phyloP scores from a whole-genome alignment of 2,329 filamentous ascomycete species.

The Ophiocordyceps camponoti-leonardi region DNA sequence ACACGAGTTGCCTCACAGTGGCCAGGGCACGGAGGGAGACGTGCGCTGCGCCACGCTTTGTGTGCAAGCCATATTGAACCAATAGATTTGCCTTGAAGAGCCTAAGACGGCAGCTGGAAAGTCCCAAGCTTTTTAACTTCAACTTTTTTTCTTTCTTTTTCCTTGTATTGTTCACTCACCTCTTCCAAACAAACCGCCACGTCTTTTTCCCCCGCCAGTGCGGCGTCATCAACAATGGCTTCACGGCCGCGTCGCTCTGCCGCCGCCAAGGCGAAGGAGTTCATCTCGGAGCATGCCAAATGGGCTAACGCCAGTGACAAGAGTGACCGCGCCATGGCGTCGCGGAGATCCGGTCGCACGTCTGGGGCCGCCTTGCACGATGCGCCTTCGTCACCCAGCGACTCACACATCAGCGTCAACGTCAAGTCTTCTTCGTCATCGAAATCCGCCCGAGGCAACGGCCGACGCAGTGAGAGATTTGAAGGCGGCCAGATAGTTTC shows the following conservation, averaged over 20 bases:
- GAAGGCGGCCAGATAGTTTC: constrained; percentile 28
- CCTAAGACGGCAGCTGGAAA: neutral
- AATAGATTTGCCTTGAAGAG: neutral
- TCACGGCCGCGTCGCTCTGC: constrained; percentile 29
- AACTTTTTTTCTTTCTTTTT: neutral
- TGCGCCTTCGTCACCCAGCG: constrained; percentile 28
- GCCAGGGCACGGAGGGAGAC: neutral
- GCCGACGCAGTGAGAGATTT: constrained; percentile 20
- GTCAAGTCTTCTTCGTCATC: constrained; percentile 28
- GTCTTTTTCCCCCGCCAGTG: neutral
- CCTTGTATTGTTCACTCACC: neutral
- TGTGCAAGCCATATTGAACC: neutral
- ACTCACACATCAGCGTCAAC: constrained; percentile 26
- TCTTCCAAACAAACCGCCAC: neutral
- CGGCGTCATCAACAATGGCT: constrained; percentile 19
- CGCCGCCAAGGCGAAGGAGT: constrained; percentile 23
- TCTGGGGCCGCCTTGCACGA: constrained; percentile 25
- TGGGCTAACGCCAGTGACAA: constrained; percentile 22
- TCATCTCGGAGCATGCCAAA: constrained; percentile 23
- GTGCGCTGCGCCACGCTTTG: neutral
- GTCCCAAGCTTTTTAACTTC: neutral
- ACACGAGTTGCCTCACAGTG: neutral
- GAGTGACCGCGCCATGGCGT: constrained; percentile 27
- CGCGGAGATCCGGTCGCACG: constrained; percentile 31
- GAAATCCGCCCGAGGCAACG: constrained; percentile 24